Percentiles rank a stretch among this genome's conserved stretches.
Conservation (phyloP, 805 yeast genomes). For the Sugiyamaella chiloensis region DNA sequence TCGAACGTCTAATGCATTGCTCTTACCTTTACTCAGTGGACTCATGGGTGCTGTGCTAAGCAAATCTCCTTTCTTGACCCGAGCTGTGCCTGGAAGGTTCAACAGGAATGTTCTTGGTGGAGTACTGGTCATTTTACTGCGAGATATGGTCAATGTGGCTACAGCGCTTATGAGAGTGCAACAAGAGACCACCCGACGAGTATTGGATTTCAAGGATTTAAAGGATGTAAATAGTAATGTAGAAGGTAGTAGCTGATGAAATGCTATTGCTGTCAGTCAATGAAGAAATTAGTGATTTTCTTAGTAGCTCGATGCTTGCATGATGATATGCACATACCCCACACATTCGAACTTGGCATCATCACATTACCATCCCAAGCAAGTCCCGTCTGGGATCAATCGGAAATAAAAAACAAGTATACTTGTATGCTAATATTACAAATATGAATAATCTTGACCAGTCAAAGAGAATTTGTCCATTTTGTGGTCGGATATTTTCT, state of each 20-base stretch:
- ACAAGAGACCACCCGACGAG: constrained; percentile 18
- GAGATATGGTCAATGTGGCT: constrained; percentile 26
- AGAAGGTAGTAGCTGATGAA: no score
- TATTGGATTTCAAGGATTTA: constrained; percentile 18
- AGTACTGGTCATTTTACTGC: constrained; percentile 20
- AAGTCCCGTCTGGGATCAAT: no score
- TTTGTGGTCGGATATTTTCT: constrained; percentile 52
- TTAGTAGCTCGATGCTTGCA: no score
- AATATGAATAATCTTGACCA: no score
- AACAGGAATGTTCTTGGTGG: constrained; percentile 28
- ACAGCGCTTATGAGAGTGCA: constrained; percentile 24
- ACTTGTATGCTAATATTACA: no score
- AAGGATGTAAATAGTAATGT: constrained; percentile 2
- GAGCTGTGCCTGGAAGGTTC: constrained; percentile 21
- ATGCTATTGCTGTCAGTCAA: no score
- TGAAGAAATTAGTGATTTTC: no score
- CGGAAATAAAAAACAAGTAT: no score
- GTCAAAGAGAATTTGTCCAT: constrained; percentile 43
- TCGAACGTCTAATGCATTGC: constrained; percentile 21
- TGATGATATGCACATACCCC: no score
- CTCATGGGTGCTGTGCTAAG: constrained; percentile 19
- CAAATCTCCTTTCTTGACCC: constrained; percentile 16
- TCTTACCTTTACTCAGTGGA: constrained; percentile 22
- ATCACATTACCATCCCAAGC: no score
- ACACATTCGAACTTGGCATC: no score